These are phyloP conservation scores for Mimosa bimucronata DNA, from an alignment of 306 rosid genomes.

Conservation along the genomic window DNA sequence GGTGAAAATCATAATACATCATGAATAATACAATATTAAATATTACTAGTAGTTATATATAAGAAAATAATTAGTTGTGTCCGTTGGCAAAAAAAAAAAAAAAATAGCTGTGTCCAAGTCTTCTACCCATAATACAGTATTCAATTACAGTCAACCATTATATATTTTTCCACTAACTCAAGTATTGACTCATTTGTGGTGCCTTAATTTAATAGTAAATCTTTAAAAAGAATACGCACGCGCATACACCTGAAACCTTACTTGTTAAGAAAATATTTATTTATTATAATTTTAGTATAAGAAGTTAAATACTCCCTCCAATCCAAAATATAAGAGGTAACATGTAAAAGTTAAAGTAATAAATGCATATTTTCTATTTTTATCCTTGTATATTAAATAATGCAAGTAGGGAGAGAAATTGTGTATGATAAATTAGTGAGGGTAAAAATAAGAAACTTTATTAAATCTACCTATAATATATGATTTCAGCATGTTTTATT, in stretches of 20 bases:
- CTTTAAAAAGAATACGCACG: background rate
- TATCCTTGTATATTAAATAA: no score
- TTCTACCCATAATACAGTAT: background rate
- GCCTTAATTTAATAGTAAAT: background rate
- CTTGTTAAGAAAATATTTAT: background rate
- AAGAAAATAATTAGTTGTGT: background rate
- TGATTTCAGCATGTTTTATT: no score
- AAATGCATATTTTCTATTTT: no score
- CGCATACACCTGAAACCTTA: background rate
- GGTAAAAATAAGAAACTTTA: no score
- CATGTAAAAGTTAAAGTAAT: no score
- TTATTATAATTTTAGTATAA: background rate
- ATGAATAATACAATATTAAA: background rate
- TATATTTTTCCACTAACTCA: background rate
- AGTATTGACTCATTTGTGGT: background rate
- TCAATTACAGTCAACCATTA: constrained; percentile 32
- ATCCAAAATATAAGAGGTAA: no score
- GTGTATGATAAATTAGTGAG: no score
- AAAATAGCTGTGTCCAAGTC: background rate
- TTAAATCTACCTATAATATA: no score
- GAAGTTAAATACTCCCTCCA: background rate
- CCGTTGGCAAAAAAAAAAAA: no score
- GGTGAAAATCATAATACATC: background rate
- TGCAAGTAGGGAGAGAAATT: no score
- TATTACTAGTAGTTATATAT: background rate